Evolutionary conservation across 371 early-diverging fungal species (phyloP).

Genomic region (Mucor plumbeus): DNA sequence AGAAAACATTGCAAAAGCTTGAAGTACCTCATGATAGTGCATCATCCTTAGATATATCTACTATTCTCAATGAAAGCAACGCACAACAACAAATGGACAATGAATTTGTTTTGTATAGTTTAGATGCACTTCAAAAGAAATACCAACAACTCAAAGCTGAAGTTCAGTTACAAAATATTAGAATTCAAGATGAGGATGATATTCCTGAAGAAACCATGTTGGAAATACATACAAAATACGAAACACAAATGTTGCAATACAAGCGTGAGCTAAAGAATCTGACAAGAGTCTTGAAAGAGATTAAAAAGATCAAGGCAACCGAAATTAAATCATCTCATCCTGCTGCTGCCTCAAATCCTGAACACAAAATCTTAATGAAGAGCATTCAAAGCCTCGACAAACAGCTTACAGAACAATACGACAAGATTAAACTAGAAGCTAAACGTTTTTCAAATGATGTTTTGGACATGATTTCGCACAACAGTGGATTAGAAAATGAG

Average conservation of each 20-base stretch:
- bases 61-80: not conserved
- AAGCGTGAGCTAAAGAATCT: slow-evolving; percentile 24
- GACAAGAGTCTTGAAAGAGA: slow-evolving; percentile 22
- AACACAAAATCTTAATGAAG: slow-evolving; percentile 27
- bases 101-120: slow-evolving; percentile 12
- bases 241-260: slow-evolving; percentile 16
- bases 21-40: slow-evolving; percentile 13
- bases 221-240: slow-evolving; percentile 15
- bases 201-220: not conserved
- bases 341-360: slow-evolving; percentile 7
- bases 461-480: slow-evolving; percentile 14
- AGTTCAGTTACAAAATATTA: slow-evolving; percentile 11
- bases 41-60: not conserved
- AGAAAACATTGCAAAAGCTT: slow-evolving; percentile 21
- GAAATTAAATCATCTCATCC: slow-evolving; percentile 12
- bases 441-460: slow-evolving; percentile 30
- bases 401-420: slow-evolving; percentile 33
- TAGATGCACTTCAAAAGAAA: slow-evolving; percentile 21
- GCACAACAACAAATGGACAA: slow-evolving; percentile 2
- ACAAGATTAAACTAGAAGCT: slow-evolving; percentile 22
- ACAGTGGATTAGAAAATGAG: slow-evolving; percentile 12
- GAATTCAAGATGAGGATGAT: not conserved
- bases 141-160: slow-evolving; percentile 17
- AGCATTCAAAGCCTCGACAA: slow-evolving; percentile 24
- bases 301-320: slow-evolving; percentile 18